A percentile compares a stretch with the other conserved stretches of the same genome.
These are phyloP conservation scores for Citrus maxima DNA, from an alignment of 345 rosid genomes.

Conservation along the genomic window DNA sequence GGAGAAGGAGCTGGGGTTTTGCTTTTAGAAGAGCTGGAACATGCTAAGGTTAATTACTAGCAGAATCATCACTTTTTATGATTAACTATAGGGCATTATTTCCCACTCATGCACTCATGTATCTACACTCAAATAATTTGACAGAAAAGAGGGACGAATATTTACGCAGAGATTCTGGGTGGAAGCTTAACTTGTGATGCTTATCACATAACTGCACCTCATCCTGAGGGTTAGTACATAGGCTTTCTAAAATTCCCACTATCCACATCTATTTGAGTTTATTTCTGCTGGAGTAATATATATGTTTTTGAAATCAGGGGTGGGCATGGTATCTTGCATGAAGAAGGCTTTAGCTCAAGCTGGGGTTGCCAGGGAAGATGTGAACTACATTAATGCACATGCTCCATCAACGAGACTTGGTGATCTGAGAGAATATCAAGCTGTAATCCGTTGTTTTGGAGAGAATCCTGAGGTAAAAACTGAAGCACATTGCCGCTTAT, in stretches of 20 bases:
- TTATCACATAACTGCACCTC: conserved; percentile 54
- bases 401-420: conserved; percentile 55
- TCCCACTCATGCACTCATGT: neutral
- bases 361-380: conserved; percentile 48
- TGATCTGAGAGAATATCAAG: conserved; percentile 48
- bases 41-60: conserved; percentile 42
- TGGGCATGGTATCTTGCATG: conserved; percentile 47
- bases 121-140: neutral
- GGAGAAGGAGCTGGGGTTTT: conserved; percentile 69
- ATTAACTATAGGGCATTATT: neutral
- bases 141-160: conserved; percentile 51
- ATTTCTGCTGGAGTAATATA: too few relatives aligned
- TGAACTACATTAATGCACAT: conserved; percentile 61
- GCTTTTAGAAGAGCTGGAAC: conserved; percentile 56
- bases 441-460: conserved; percentile 44
- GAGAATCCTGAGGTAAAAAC: conserved; percentile 34
- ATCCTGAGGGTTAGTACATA: conserved; percentile 38
- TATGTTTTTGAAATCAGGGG: conserved; percentile 22
- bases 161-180: conserved; percentile 56
- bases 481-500: conserved; percentile 11
- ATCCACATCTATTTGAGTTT: too few relatives aligned
- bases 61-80: neutral
- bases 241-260: neutral
- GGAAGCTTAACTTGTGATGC: conserved; percentile 59
- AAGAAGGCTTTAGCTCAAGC: conserved; percentile 47